Percentiles rank a stretch among this genome's conserved stretches.
Conservation (phyloP, 2,329 filamentous ascomycete species). For the Chaetoscypha palmicola region DNA sequence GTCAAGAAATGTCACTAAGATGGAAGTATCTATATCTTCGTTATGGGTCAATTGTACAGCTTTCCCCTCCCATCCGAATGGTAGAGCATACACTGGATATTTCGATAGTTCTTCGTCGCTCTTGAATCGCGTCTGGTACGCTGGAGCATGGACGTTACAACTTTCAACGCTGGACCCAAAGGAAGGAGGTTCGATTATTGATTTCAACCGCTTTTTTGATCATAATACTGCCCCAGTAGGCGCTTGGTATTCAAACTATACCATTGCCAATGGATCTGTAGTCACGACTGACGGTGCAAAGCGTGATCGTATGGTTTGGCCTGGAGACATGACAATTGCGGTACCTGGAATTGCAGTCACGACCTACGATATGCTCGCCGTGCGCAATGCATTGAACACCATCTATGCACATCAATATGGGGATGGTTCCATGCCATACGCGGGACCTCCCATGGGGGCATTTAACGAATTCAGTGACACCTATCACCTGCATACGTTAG, state of each 20-base stretch:
- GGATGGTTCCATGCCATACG: slow-evolving; percentile 43
- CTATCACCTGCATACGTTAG: slow-evolving; percentile 53
- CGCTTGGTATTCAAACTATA: slow-evolving; percentile 31
- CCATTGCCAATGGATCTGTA: slow-evolving; percentile 27
- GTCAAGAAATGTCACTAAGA: slow-evolving; percentile 9
- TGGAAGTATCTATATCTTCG: slow-evolving; percentile 28
- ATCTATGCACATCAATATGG: slow-evolving; percentile 37
- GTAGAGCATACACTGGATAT: slow-evolving; percentile 46
- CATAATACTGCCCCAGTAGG: slow-evolving; percentile 25
- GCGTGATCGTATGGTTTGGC: slow-evolving; percentile 53
- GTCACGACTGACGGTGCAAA: slow-evolving; percentile 47
- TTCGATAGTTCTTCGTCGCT: slow-evolving; percentile 44
- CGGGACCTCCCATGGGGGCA: slow-evolving; percentile 41
- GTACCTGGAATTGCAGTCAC: slow-evolving; percentile 47
- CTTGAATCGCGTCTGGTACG: slow-evolving; percentile 48
- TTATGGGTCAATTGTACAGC: slow-evolving; percentile 37
- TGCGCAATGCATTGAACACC: slow-evolving; percentile 43
- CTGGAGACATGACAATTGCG: slow-evolving; percentile 54
- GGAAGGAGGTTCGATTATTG: slow-evolving; percentile 32
- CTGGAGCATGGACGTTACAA: slow-evolving; percentile 43
- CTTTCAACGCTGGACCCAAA: slow-evolving; percentile 33
- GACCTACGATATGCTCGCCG: slow-evolving; percentile 42
- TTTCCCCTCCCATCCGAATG: slow-evolving; percentile 39
- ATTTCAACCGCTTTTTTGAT: slow-evolving; percentile 31
- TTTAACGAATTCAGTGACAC: slow-evolving; percentile 41